Evolutionary conservation across 1,284 basidiomycete species (phyloP).

Genomic region (Irpex sp.): DNA sequence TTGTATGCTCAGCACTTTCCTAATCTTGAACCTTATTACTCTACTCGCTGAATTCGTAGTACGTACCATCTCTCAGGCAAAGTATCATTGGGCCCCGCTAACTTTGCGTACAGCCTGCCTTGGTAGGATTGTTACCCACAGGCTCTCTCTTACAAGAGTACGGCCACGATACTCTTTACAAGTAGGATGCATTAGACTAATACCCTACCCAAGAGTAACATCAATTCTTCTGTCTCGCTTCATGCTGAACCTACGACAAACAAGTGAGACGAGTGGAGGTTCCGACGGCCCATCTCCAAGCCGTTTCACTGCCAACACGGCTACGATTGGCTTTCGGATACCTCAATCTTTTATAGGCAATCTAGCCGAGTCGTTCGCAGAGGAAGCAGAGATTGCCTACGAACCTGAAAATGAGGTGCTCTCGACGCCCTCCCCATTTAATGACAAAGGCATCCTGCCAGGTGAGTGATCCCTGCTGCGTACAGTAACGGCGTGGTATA

Average conservation of each 20-base stretch:
- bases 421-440: too few relatives aligned
- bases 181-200: background rate
- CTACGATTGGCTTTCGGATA: background rate
- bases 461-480: too few relatives aligned
- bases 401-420: background rate
- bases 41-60: background rate
- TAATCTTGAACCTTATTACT: background rate
- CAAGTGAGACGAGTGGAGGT: background rate
- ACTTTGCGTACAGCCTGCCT: background rate
- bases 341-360: background rate
- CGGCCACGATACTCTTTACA: background rate
- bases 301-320: background rate
- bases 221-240: conserved; percentile 7
- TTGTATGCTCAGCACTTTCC: background rate
- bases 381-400: background rate
- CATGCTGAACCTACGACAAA: conserved; percentile 9
- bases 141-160: background rate
- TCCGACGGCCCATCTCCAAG: background rate
- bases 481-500: too few relatives aligned
- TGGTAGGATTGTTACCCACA: background rate
- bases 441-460: too few relatives aligned
- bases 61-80: background rate
- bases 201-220: background rate
- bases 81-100: background rate
- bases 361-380: background rate